Evolutionary conservation across 2,329 filamentous ascomycete genomes (phyloP), one percentile per base, ranked within the genome.

Genomic region (Fusarium sp.): DNA sequence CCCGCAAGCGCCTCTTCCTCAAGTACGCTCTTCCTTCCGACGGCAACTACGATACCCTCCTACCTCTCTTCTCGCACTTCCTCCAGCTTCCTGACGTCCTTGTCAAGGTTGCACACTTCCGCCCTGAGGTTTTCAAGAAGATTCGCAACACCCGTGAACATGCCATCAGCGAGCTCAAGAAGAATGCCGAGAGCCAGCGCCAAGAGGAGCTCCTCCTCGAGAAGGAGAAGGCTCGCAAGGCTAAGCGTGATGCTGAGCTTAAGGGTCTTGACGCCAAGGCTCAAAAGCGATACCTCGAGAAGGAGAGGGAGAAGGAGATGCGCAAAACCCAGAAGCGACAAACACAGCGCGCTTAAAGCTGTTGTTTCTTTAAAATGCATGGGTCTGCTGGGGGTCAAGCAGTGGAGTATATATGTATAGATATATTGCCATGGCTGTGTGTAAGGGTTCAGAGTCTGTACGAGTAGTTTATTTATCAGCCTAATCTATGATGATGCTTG

Each of bases 111-210:
- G 94, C 89, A 13, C 94, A 93, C 80, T 98, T 98, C 90, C 93
- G 96, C 15, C 89, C 93, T 37, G 93, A 98, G 84, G 94, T 97
- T 33, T 83, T 91, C 78, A 93, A 93, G 80, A 97, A 97, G 85
- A 86, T 99, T 71, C 90, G 89, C 75, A 84, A 84, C 66, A 91
- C 90, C 33, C 93, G 96, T 69, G 95, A 98, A 42, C 91, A 93
- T 58, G 91, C 93, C 75, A 88, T 92, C 74, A 87, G 88, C 77
- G 92, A 92, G 83, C 89, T 99, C 76, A 90, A 92, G 79, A 94
- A 92, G 81, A 83, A 88, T 1, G 89, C 91, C 55, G 93, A 98
- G 70, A 93, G 93, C 65, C 87, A 90, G 76, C 93, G 93, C 84
- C 91, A 89, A 77, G 92, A 94, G 82, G 91, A 94, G 84, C 86